Percentiles rank a stretch among this genome's conserved stretches.
Evolutionary conservation across 2,329 filamentous ascomycete genomes (phyloP).

Genomic region (Fusarium sp.): DNA sequence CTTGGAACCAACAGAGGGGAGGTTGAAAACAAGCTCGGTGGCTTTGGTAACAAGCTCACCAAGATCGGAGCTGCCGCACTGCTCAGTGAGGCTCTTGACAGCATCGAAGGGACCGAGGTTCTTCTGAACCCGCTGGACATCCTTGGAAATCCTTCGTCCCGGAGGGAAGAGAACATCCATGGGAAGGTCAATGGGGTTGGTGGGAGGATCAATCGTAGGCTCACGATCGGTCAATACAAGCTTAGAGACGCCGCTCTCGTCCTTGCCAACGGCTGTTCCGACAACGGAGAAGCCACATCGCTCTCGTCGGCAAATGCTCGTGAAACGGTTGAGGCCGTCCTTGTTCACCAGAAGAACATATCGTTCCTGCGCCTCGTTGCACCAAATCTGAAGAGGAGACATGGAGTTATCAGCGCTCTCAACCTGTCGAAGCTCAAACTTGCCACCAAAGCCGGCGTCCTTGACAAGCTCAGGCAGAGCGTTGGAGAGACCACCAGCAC

Average conservation of each 20-base stretch:
- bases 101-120: slow-evolving; percentile 80
- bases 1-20: slow-evolving; percentile 95
- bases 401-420: slow-evolving; percentile 90
- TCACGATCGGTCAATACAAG: slow-evolving; percentile 85
- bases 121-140: slow-evolving; percentile 42
- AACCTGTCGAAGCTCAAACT: slow-evolving; percentile 92
- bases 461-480: slow-evolving; percentile 84
- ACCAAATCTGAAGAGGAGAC: slow-evolving; percentile 95
- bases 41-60: slow-evolving; percentile 60
- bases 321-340: slow-evolving; percentile 80
- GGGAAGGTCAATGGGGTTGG: slow-evolving; percentile 81
- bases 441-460: slow-evolving; percentile 89
- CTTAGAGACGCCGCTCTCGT: slow-evolving; percentile 70
- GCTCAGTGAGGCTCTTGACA: slow-evolving; percentile 68
- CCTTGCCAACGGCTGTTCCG: slow-evolving; percentile 73
- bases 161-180: slow-evolving; percentile 91
- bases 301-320: slow-evolving; percentile 77
- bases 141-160: slow-evolving; percentile 43
- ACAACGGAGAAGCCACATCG: slow-evolving; percentile 93
- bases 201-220: slow-evolving; percentile 71
- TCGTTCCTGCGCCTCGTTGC: slow-evolving; percentile 94
- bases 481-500: slow-evolving; percentile 80
- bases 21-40: slow-evolving; percentile 79
- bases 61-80: slow-evolving; percentile 64
- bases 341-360: slow-evolving; percentile 91